Conservation (phyloP, 768 basidiomycete genomes). For the Amanita jacksonii region DNA sequence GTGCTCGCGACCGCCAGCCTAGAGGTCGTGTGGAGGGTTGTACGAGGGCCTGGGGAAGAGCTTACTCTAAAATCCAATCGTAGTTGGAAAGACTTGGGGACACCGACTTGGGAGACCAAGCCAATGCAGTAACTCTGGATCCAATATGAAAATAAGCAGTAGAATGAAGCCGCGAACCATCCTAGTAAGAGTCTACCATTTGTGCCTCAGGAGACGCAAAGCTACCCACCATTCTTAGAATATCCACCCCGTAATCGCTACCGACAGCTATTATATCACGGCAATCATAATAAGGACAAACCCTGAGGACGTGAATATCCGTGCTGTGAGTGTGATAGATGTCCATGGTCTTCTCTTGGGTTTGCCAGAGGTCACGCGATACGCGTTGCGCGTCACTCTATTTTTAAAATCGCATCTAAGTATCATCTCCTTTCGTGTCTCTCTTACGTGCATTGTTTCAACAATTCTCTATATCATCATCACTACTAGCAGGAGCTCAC, state of each 20-base stretch:
- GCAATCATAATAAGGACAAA: constrained; percentile 56
- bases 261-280: constrained; percentile 64
- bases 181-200: constrained; percentile 20
- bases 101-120: constrained; percentile 64
- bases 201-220: too few species aligned
- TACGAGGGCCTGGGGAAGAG: constrained; percentile 9
- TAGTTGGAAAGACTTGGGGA: constrained; percentile 60
- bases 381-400: too few species aligned
- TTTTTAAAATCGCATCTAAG: too few species aligned
- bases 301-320: constrained; percentile 50
- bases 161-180: constrained; percentile 31
- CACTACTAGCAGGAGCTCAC: too few species aligned
- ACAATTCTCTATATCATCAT: too few species aligned
- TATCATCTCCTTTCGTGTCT: too few species aligned
- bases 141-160: constrained; percentile 73
- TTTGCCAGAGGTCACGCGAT: too few species aligned
- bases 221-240: constrained; percentile 50
- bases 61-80: constrained; percentile 67
- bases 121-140: constrained; percentile 58
- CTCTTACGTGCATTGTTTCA: too few species aligned
- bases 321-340: constrained; percentile 50
- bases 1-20: constrained; percentile 62
- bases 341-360: too few species aligned
- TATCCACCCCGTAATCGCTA: constrained; percentile 55
- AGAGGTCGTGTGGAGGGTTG: constrained; percentile 3